Percentiles rank a stretch among this genome's conserved stretches.
Evolutionary conservation across 2,329 filamentous ascomycete genomes (phyloP).

Genomic region (Colletotrichum cereale): DNA sequence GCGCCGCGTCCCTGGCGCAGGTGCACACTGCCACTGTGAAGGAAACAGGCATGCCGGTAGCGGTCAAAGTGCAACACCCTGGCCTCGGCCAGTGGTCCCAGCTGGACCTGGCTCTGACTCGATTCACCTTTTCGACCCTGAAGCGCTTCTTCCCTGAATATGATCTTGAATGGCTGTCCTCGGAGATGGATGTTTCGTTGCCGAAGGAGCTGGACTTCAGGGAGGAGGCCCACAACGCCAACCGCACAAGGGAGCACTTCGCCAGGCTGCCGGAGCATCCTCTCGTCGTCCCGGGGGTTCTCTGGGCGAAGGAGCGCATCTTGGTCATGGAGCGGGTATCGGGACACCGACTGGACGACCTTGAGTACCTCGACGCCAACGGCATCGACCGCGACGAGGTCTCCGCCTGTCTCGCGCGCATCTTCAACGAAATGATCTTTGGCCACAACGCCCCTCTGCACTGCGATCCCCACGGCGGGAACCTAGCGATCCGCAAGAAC

Average conservation of each 20-base stretch:
- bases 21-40: conserved; percentile 90
- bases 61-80: conserved; percentile 97
- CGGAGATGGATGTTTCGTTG: conserved; percentile 91
- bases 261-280: conserved; percentile 79
- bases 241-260: conserved; percentile 84
- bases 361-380: conserved; percentile 86
- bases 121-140: conserved; percentile 88
- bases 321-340: conserved; percentile 95
- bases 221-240: conserved; percentile 87
- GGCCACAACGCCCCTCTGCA: conserved; percentile 89
- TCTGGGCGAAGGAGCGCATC: conserved; percentile 90
- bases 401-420: conserved; percentile 86
- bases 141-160: conserved; percentile 98
- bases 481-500: conserved; percentile 91
- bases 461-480: conserved; percentile 97
- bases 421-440: conserved; percentile 99
- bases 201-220: conserved; percentile 93
- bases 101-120: conserved; percentile 87
- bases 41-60: conserved; percentile 86
- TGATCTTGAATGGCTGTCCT: conserved; percentile 94
- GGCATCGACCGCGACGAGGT: conserved; percentile 96
- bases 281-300: conserved; percentile 87
- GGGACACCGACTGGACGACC: conserved; percentile 88
- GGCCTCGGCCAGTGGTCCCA: conserved; percentile 89
- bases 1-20: conserved; percentile 93